Percentiles rank a stretch among this genome's conserved stretches.
Evolutionary conservation across 345 rosid genomes (phyloP).

Genomic region (Geranium brycei): DNA sequence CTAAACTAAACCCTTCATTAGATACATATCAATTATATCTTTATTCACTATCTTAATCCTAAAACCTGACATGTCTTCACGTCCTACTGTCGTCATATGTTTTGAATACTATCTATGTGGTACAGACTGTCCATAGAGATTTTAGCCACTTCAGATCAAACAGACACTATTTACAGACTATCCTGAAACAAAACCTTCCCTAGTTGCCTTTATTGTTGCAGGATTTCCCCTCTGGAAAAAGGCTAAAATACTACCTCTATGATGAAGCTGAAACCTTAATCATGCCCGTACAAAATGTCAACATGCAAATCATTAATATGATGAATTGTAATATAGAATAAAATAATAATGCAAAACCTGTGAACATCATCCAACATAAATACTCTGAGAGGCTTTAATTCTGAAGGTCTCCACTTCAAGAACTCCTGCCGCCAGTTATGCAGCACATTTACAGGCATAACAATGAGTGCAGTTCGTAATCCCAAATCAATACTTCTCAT

Average conservation of each 20-base stretch:
- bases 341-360: conserved; percentile 29
- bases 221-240: neutral
- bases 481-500: conserved; percentile 90
- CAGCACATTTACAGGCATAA: conserved; percentile 95
- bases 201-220: neutral
- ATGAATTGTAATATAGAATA: neutral
- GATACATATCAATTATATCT: neutral
- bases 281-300: neutral
- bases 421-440: conserved; percentile 97
- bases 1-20: neutral
- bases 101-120: no score
- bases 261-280: neutral
- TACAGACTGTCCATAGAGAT: neutral
- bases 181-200: neutral
- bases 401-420: conserved; percentile 86
- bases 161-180: no score
- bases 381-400: conserved; percentile 72
- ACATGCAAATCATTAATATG: neutral
- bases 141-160: neutral
- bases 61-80: no score
- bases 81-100: no score
- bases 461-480: conserved; percentile 77
- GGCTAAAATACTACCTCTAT: no score
- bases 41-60: neutral
- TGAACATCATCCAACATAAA: conserved; percentile 95